Evolutionary conservation across 257 asterid genomes (phyloP), one percentile per base, ranked within the genome.

Genomic region (Coffea canephora): DNA sequence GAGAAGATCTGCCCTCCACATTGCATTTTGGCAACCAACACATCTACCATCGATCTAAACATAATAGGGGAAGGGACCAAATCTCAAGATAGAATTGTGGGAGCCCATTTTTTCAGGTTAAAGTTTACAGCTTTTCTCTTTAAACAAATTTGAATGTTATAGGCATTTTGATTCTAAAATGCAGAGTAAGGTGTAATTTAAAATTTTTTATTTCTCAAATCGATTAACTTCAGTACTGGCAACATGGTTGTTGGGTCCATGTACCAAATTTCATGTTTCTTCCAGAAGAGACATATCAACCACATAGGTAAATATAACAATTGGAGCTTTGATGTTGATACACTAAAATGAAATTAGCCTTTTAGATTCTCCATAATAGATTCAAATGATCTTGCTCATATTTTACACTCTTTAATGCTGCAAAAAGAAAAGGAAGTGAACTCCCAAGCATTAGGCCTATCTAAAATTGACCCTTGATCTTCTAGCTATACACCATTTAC

Each of bases 41-140:
- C 99, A 79, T 94, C 98, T 66, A 96, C 99, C 69, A 96, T 96
- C 78, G 97, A 96, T 85, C 96, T 96, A 85, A 89, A 89, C 82
- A 19, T 88, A 68, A 75, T 96, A 84, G 99, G 97, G 80, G 90
- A 91, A 85, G 88, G 83, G 85, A 94, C 88, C 71, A 88, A 83
- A 82, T 92, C 99, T 79, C 96, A 90, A 84, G 96, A 92, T 80
- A 92, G 97, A 85, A 78, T 96, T 59, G 84, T 96, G 83, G 99
- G 99, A 77, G 99, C 99, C 61, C 98, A 96, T 88, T 96, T 96
- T 89, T 96, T 96, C 94, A 96, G 99, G 99, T 96, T 79, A 74
- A 54, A 55, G 69, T 65, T 69, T 74, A 15, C 70, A 57, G 48
- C 39, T 0, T 48, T 43, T 78, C 48, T 43, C 55, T 73, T 65